A percentile compares a stretch with the other conserved stretches of the same genome.
phyloP scores from a whole-genome alignment of 371 early-diverging fungal species.

The Apophysomyces variabilis region DNA sequence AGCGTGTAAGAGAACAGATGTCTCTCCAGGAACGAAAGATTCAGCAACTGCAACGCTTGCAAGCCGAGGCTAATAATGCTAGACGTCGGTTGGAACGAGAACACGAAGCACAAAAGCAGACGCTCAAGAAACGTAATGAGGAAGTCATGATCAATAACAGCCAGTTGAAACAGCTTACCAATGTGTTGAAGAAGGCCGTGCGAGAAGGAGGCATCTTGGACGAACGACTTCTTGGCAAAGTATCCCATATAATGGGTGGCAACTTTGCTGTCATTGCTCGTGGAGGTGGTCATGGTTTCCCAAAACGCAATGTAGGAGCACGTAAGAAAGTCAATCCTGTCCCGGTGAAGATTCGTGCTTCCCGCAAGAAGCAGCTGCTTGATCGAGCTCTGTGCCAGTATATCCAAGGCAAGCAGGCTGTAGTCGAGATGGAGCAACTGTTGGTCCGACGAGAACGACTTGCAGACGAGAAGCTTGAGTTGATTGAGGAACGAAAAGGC shows the following conservation, averaged over 20 bases:
- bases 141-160: constrained; percentile 61
- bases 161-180: constrained; percentile 58
- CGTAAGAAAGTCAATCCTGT: constrained; percentile 36
- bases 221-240: constrained; percentile 42
- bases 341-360: constrained; percentile 44
- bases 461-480: constrained; percentile 70
- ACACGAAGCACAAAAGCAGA: constrained; percentile 66
- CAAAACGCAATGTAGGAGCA: constrained; percentile 12
- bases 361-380: constrained; percentile 64
- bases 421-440: constrained; percentile 55
- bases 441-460: constrained; percentile 63
- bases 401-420: constrained; percentile 57
- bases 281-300: constrained; percentile 26
- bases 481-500: constrained; percentile 71
- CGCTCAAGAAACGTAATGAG: constrained; percentile 59
- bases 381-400: constrained; percentile 61
- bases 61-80: constrained; percentile 67
- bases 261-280: constrained; percentile 41
- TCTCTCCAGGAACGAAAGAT: constrained; percentile 74
- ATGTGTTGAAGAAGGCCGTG: constrained; percentile 55
- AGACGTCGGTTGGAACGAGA: constrained; percentile 72
- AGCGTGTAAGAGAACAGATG: constrained; percentile 70
- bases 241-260: constrained; percentile 52
- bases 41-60: constrained; percentile 70
- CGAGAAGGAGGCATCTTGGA: constrained; percentile 54